Percentiles rank a stretch among this genome's conserved stretches.
These are phyloP conservation scores for Mucor lusitanicus DNA, from an alignment of 371 early-diverging fungal species.

Conservation along the genomic window DNA sequence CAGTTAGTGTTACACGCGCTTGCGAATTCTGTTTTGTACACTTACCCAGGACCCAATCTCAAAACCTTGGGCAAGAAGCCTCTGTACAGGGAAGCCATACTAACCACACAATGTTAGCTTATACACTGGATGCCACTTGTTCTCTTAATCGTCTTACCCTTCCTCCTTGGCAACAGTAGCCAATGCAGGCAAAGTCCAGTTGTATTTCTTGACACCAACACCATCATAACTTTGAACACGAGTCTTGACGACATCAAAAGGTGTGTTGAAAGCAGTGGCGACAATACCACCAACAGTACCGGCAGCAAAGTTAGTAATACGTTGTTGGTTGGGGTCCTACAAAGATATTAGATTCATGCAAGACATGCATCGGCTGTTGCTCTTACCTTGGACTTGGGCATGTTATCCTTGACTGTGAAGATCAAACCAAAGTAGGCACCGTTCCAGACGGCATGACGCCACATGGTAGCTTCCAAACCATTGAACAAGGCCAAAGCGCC, in stretches of 20 bases:
- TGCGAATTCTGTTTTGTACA: neutral
- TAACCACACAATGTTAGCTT: constrained; percentile 25
- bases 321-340: constrained; percentile 72
- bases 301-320: constrained; percentile 88
- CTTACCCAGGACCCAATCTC: constrained; percentile 91
- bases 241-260: constrained; percentile 97
- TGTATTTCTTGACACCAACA: constrained; percentile 71
- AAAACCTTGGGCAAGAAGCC: constrained; percentile 97
- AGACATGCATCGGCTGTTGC: neutral
- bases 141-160: constrained; percentile 56
- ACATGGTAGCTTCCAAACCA: constrained; percentile 93
- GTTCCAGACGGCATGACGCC: constrained; percentile 96
- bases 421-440: constrained; percentile 94
- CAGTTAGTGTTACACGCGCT: constrained; percentile 18
- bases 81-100: constrained; percentile 88
- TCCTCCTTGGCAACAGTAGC: constrained; percentile 90
- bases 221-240: constrained; percentile 88
- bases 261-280: constrained; percentile 94
- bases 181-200: constrained; percentile 88
- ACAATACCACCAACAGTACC: constrained; percentile 95
- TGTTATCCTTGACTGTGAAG: constrained; percentile 63
- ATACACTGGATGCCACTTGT: neutral
- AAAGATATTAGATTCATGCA: neutral
- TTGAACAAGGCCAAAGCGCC: constrained; percentile 87
- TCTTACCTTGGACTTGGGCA: constrained; percentile 83